Evolutionary conservation across 2,329 filamentous ascomycete species (phyloP).

Genomic region (Aspergillus sp.): DNA sequence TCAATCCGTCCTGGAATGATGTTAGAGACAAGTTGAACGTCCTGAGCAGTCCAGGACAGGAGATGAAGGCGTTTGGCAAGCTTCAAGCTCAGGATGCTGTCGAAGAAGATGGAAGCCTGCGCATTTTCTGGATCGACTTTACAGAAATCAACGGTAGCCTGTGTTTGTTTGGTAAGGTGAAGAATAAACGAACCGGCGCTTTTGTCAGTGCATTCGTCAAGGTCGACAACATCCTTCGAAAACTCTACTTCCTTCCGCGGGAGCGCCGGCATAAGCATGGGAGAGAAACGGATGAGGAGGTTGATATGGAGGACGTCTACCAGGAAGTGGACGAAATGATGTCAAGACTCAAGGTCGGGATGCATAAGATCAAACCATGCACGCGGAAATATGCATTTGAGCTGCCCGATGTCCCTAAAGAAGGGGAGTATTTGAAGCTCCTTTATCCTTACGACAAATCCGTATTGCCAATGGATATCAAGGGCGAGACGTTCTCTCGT

Average conservation of each 20-base stretch:
- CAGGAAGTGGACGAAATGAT: constrained; percentile 81
- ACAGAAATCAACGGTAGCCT: constrained; percentile 84
- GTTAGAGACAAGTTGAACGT: constrained; percentile 82
- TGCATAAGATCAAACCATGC: constrained; percentile 90
- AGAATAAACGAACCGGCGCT: constrained; percentile 70
- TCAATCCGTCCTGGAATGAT: constrained; percentile 83
- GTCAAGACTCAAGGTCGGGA: constrained; percentile 72
- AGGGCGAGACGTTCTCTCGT: constrained; percentile 84
- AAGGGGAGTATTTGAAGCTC: constrained; percentile 89
- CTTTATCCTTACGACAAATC: constrained; percentile 88
- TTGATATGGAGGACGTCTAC: constrained; percentile 84
- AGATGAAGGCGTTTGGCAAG: constrained; percentile 62
- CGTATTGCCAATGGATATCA: constrained; percentile 58
- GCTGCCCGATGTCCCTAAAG: constrained; percentile 73
- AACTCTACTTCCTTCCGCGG: constrained; percentile 86
- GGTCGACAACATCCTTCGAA: constrained; percentile 85
- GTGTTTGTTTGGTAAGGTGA: constrained; percentile 91
- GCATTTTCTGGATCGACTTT: constrained; percentile 97
- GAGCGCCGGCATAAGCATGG: constrained; percentile 53
- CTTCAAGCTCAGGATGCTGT: constrained; percentile 74
- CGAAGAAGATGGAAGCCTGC: constrained; percentile 85
- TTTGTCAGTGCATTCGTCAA: constrained; percentile 94
- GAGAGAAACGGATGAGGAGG: constrained; percentile 63
- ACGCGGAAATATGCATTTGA: constrained; percentile 94
- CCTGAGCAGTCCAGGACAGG: constrained; percentile 59